Base-by-base conservation (phyloP, 257 asterid genomes). In the Cruciata laevipes region DNA sequence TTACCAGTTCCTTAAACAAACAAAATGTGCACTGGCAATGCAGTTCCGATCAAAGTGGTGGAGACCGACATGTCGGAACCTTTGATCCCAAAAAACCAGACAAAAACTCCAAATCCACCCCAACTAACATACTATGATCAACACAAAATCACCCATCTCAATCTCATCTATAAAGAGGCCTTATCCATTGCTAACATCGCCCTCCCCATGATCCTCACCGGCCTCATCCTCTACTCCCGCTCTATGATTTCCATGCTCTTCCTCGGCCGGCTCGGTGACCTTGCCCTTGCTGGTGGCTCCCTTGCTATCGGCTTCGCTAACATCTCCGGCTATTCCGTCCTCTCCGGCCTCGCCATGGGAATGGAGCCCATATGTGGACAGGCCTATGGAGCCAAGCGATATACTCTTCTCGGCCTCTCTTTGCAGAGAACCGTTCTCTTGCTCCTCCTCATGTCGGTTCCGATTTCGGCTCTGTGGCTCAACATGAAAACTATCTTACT, bases 281-380 rank as follows among this genome's bases (percentile, higher is more conserved):
- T 89, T 0, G 80, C 93, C 11, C 64, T 89, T 4, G 97, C 97
- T 37, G 97, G 89, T 0, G 97, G 94, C 38, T 87, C 97, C 0
- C 76, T 89, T 1, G 95, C 97, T 11, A 63, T 84, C 3, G 95
- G 87, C 1, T 89, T 89, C 30, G 96, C 95, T 37, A 89, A 89
- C 74, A 86, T 89, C 62, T 83, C 95, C 31, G 97, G 95, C 32
- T 85, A 87, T 59, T 89, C 96, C 1, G 72, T 89, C 56, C 85
- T 89, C 38, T 89, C 96, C 53, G 97, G 97, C 44, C 67, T 89
- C 6, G 93, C 97, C 74, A 82, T 82, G 83, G 97, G 95, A 8
- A 87, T 89, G 97, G 97, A 89, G 37, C 93, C 97, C 27, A 89
- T 89, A 12, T 89, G 97, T 47, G 87, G 88, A 20, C 97, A 89